These are phyloP conservation scores for Scutellaria baicalensis DNA, from an alignment of 257 asterid genomes.

Conservation along the genomic window DNA sequence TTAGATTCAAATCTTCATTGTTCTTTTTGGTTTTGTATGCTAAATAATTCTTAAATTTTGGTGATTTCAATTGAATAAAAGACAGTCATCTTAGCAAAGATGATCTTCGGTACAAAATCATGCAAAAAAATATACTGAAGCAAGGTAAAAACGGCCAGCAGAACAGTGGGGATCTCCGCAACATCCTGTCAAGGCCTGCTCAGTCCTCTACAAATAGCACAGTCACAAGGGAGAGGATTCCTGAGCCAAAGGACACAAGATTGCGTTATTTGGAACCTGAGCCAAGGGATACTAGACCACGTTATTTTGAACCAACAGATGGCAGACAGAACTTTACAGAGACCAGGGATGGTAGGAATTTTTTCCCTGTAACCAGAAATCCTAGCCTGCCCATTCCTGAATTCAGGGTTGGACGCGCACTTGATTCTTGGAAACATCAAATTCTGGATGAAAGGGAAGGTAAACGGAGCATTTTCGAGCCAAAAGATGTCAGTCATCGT, in stretches of 20 bases:
- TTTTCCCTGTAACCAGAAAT: constrained; percentile 26
- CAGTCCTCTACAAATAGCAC: constrained; percentile 48
- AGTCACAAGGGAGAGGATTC: constrained; percentile 23
- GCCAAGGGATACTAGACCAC: constrained; percentile 31
- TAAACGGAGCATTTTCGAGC: constrained; percentile 27
- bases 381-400: constrained; percentile 26
- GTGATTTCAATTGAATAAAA: constrained; percentile 26
- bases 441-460: constrained; percentile 26
- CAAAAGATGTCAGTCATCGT: constrained; percentile 33
- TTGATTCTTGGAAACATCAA: constrained; percentile 32
- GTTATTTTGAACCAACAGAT: constrained; percentile 26
- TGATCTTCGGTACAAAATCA: constrained; percentile 81
- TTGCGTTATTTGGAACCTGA: constrained; percentile 35
- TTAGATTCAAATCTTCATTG: background rate
- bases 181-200: constrained; percentile 79
- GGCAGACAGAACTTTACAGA: constrained; percentile 26
- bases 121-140: constrained; percentile 40
- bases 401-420: constrained; percentile 15
- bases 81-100: constrained; percentile 49
- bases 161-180: constrained; percentile 66
- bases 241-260: constrained; percentile 42
- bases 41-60: constrained; percentile 4
- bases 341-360: constrained; percentile 29
- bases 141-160: constrained; percentile 41
- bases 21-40: constrained; percentile 11